Conservation (phyloP, 2,329 filamentous ascomycete genomes). For the Sclerotinia spermophila region DNA sequence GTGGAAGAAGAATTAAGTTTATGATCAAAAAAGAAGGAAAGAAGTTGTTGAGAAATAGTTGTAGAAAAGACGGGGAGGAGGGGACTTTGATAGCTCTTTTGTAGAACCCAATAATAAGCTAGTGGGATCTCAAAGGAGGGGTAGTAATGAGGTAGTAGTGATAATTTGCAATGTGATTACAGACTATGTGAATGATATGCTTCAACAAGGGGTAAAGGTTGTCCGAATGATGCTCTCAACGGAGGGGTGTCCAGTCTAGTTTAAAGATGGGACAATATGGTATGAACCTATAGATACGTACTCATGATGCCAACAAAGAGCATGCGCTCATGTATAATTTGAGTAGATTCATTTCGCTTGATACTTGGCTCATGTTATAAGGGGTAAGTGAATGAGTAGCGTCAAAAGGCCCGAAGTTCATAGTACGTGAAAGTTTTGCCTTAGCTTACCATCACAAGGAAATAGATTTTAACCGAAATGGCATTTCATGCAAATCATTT, state of each 20-base stretch:
- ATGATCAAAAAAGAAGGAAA: not conserved
- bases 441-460: constrained; percentile 18
- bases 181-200: not conserved
- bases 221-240: not conserved
- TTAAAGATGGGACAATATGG: not conserved
- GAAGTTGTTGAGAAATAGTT: not conserved
- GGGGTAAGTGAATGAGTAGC: not conserved
- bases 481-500: not conserved
- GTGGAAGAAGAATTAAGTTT: not conserved
- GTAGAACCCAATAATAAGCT: not conserved
- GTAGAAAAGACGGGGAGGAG: not conserved
- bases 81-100: not conserved
- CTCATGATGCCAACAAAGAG: not conserved
- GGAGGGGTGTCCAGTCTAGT: not conserved
- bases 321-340: not conserved
- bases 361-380: not conserved
- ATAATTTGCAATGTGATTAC: not conserved
- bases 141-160: not conserved
- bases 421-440: not conserved
- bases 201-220: not conserved
- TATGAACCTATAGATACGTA: not conserved
- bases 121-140: not conserved
- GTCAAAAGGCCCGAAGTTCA: constrained; percentile 13
- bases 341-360: not conserved
- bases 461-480: not conserved